Base-by-base conservation (phyloP, 78 protist species). In the Mastigamoeba balamuthi region DNA sequence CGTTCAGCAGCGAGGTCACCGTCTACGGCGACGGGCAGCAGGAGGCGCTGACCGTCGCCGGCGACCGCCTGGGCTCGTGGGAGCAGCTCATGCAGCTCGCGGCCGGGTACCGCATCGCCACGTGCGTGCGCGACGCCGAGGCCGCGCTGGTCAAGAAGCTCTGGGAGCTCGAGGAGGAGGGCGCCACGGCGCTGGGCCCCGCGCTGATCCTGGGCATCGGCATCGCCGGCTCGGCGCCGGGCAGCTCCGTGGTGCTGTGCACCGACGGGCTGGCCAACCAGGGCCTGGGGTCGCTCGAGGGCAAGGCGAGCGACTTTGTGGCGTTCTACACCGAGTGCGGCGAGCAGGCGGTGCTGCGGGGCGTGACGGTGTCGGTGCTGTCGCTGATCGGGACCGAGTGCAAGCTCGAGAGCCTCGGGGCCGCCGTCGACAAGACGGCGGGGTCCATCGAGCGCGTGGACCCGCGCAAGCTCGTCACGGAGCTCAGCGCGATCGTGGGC, bases 251-350 rank as follows among this genome's bases (percentile, higher is more conserved):
- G 40, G 75, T 84, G 9, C 44, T 84, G 64, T 84, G 89, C 48
- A 84, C 89, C 23, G 89, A 84, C 53, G 89, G 89, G 52, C 63
- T 84, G 53, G 85, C 89, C 36, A 84, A 84, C 41, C 52, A 36
- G 74, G 84, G 84, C 30, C 29, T 72, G n/a, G 84, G 89, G 43
- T 68, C 83, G 0, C 66, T 73, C 33, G 84, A 78, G 36, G 84
- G 80, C 36, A 70, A 43, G 8, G 4, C 48, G 44, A 28, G 8
- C 29, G 73, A 69, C 6, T 69, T 10, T 37, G 36, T 37, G 4
- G 43, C 73, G 17, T 69, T 33, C 41, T 69, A 69, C 41, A 69
- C 73, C 4, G 73, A 69, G n/a, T 33, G 25, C 27, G 73, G 43
- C 41, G 73, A 69, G n/a, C 73, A 69, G n/a, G 69, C 23, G 17